Evolutionary conservation across 2,329 filamentous ascomycete species (phyloP).

Genomic region (Exophiala mesophila): DNA sequence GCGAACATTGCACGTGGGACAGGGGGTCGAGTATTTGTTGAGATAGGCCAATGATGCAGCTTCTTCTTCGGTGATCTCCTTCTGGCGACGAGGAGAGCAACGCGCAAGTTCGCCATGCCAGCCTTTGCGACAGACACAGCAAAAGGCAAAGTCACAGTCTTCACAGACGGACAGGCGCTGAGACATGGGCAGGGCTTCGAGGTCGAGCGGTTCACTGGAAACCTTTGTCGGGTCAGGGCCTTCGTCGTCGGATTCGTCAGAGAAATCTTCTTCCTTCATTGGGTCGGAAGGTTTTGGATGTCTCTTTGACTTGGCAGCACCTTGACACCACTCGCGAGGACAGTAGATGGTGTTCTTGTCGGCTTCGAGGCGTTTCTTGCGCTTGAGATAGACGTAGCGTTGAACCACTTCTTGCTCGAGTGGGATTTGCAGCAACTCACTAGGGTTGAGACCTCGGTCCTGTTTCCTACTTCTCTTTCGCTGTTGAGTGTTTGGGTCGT

Average conservation of each 20-base stretch:
- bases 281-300: conserved; percentile 67
- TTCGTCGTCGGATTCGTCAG: conserved; percentile 19
- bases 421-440: conserved; percentile 75
- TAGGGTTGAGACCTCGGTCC: conserved; percentile 69
- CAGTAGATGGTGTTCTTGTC: conserved; percentile 92
- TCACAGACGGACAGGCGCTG: conserved; percentile 80
- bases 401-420: conserved; percentile 67
- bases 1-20: conserved; percentile 79
- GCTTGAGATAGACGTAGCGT: conserved; percentile 83
- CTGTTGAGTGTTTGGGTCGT: conserved; percentile 29
- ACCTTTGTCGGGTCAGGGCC: neutral
- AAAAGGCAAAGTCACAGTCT: conserved; percentile 87
- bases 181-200: conserved; percentile 43
- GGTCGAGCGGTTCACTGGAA: conserved; percentile 29
- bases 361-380: conserved; percentile 86
- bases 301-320: conserved; percentile 71
- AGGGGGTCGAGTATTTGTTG: conserved; percentile 73
- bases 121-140: conserved; percentile 65
- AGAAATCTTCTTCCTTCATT: conserved; percentile 48
- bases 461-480: conserved; percentile 52
- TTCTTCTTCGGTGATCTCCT: conserved; percentile 76
- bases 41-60: conserved; percentile 83
- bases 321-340: conserved; percentile 86
- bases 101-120: conserved; percentile 88
- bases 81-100: conserved; percentile 59